These are phyloP conservation scores for Metarhizium album DNA, from an alignment of 2,329 filamentous ascomycete species.

Conservation along the genomic window DNA sequence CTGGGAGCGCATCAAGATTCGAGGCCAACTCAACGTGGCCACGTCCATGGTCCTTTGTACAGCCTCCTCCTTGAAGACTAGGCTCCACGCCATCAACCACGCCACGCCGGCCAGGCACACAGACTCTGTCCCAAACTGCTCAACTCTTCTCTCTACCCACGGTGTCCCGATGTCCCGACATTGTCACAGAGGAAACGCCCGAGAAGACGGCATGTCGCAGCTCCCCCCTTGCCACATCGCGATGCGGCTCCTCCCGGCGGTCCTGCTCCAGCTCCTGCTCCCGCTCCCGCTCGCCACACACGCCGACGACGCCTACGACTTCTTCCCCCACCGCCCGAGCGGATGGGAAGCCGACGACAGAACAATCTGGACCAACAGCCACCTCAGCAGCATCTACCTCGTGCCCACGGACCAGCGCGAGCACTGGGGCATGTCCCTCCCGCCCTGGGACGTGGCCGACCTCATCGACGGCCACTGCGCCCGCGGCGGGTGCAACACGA, in stretches of 20 bases:
- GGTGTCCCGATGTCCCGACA: background rate
- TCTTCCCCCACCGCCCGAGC: background rate
- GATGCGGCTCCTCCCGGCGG: background rate
- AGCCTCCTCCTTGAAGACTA: background rate
- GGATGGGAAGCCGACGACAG: background rate
- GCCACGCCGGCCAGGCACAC: background rate
- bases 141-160: background rate
- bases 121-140: background rate
- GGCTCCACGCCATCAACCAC: background rate
- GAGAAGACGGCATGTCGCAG: too few relatives aligned
- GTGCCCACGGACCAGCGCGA: background rate
- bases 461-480: slow-evolving; percentile 18
- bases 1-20: too few relatives aligned
- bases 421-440: slow-evolving; percentile 11
- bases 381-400: background rate
- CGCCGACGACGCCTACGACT: background rate
- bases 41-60: background rate
- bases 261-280: background rate
- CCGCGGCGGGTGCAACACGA: slow-evolving; percentile 20
- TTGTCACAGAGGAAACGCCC: too few relatives aligned
- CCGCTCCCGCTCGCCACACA: background rate
- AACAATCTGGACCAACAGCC: background rate
- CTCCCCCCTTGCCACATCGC: background rate
- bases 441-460: slow-evolving; percentile 39
- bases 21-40: too few relatives aligned